These are phyloP conservation scores for Cutaneotrichosporon spelunceum DNA, from an alignment of 1,284 basidiomycete species.

Conservation along the genomic window DNA sequence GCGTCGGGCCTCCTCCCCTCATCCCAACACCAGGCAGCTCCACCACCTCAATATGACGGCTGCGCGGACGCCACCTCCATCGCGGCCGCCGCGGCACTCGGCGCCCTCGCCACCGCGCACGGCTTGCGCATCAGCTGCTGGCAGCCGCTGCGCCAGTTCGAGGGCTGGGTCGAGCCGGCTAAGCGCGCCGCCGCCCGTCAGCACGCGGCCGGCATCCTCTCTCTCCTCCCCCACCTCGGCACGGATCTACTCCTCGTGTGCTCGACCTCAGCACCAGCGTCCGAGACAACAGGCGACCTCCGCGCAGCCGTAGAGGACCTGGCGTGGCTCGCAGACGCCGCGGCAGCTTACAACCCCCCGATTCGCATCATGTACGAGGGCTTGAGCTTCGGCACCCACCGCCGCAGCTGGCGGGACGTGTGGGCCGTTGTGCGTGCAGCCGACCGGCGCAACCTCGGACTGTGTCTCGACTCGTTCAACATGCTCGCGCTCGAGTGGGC, in stretches of 20 bases:
- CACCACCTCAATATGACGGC: neutral
- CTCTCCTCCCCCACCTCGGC: conserved; percentile 7
- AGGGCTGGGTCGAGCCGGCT: conserved; percentile 2
- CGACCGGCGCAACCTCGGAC: conserved; percentile 14
- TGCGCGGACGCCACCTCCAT: neutral
- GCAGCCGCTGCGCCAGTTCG: conserved; percentile 12
- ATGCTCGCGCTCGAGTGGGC: conserved; percentile 11
- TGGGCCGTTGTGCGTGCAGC: conserved; percentile 9
- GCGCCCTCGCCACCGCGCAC: neutral
- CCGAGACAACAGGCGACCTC: neutral
- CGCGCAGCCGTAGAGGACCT: conserved; percentile 3
- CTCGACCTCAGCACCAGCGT: neutral
- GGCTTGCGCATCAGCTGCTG: conserved; percentile 10
- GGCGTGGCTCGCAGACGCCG: conserved; percentile 8
- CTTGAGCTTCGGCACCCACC: conserved; percentile 9
- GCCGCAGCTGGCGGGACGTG: conserved; percentile 9
- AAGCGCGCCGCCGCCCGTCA: neutral
- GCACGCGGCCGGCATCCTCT: conserved; percentile 1
- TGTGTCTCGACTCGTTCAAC: conserved; percentile 18
- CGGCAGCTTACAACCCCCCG: neutral
- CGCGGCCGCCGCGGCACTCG: neutral
- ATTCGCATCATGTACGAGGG: conserved; percentile 9
- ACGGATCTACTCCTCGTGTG: conserved; percentile 12
- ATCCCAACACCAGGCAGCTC: too few species aligned
- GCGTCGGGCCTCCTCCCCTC: neutral